A percentile compares a stretch with the other conserved stretches of the same genome.
These are phyloP conservation scores for Thozetella sp. DNA, from an alignment of 495 filamentous ascomycete species.

Conservation along the genomic window DNA sequence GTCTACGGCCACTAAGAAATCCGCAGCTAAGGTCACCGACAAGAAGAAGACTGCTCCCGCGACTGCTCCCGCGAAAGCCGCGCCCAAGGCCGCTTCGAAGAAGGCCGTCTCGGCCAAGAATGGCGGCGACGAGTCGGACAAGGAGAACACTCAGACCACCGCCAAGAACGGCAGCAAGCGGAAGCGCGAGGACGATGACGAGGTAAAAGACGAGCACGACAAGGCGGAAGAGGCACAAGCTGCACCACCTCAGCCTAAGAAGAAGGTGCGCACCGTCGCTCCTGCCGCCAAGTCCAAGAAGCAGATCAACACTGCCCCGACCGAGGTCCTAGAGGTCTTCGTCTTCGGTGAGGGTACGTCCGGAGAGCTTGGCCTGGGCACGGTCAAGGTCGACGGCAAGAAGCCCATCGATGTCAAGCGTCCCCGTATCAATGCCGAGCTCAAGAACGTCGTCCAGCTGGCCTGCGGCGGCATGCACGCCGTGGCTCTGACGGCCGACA, in stretches of 20 bases:
- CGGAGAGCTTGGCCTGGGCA: conserved; percentile 57
- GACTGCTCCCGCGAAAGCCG: conserved; percentile 36
- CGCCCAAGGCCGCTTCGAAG: neutral
- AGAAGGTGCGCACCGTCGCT: conserved; percentile 10
- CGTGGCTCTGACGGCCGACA: conserved; percentile 62
- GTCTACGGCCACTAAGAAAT: conserved; percentile 14
- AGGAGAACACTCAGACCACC: conserved; percentile 26
- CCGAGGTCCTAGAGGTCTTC: conserved; percentile 46
- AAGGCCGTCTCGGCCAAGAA: conserved; percentile 8
- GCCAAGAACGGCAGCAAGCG: conserved; percentile 21
- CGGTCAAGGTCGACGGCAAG: conserved; percentile 41
- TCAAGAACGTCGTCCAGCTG: conserved; percentile 61
- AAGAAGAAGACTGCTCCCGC: conserved; percentile 26
- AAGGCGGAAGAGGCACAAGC: conserved; percentile 6
- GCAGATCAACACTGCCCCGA: conserved; percentile 42
- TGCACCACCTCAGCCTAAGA: conserved; percentile 10
- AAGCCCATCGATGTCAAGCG: conserved; percentile 58
- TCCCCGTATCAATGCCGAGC: conserved; percentile 53
- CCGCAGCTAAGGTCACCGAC: conserved; percentile 32
- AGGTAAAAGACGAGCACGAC: conserved; percentile 8
- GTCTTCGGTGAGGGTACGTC: conserved; percentile 57
- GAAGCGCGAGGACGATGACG: conserved; percentile 18
- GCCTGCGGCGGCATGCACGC: conserved; percentile 68
- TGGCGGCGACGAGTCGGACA: conserved; percentile 23
- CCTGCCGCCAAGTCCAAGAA: conserved; percentile 14